phyloP scores from a whole-genome alignment of 192 early-diverging fungal genomes.

The Lunasporangiospora selenospora region DNA sequence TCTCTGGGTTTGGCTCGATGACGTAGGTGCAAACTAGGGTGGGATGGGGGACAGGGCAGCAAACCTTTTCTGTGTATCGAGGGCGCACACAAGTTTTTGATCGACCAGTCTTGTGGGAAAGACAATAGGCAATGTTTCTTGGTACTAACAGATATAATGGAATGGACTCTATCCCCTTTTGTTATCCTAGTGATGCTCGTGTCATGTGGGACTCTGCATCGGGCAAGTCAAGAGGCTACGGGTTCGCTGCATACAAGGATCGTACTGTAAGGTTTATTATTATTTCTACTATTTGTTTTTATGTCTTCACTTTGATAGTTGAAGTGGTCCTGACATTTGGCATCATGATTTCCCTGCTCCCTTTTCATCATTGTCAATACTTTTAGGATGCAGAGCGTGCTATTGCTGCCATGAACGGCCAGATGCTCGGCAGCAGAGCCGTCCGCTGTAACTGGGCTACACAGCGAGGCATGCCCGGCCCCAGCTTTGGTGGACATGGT shows the following conservation, averaged over 20 bases:
- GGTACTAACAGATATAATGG: neutral
- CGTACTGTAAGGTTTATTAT: slow-evolving; percentile 55
- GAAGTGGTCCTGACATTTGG: neutral
- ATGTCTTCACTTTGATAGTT: neutral
- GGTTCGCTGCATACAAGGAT: slow-evolving; percentile 92
- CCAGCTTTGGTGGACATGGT: slow-evolving; percentile 41
- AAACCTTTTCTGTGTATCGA: too few relatives aligned
- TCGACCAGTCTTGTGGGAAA: neutral
- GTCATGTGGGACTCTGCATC: slow-evolving; percentile 94
- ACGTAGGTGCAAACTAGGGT: slow-evolving; percentile 61
- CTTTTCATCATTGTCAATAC: slow-evolving; percentile 1
- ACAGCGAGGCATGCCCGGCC: slow-evolving; percentile 71
- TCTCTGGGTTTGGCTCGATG: slow-evolving; percentile 72
- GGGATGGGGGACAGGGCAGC: too few relatives aligned
- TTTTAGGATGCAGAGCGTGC: slow-evolving; percentile 83
- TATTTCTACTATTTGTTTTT: neutral
- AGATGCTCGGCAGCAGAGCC: slow-evolving; percentile 75
- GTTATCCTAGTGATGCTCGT: slow-evolving; percentile 74
- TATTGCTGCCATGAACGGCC: slow-evolving; percentile 85
- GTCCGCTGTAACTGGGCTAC: slow-evolving; percentile 96
- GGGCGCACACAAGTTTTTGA: neutral
- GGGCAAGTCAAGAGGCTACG: slow-evolving; percentile 91
- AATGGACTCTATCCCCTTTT: too few relatives aligned
- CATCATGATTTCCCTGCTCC: neutral
- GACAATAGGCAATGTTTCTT: neutral